phyloP scores from a whole-genome alignment of 805 yeast species.

The Brettanomyces anomalus region DNA sequence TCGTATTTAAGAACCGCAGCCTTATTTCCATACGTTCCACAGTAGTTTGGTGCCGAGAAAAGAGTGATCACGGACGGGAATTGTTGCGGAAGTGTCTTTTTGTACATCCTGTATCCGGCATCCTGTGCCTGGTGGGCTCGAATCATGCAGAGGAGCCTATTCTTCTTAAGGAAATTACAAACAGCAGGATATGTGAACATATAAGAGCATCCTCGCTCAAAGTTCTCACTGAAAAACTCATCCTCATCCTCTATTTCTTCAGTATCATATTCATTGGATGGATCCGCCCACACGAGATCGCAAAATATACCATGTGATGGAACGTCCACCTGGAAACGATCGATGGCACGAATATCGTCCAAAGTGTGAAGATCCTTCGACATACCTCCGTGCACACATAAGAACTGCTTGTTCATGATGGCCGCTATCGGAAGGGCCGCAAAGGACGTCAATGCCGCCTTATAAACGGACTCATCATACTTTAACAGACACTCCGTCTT shows the following conservation, averaged over 20 bases:
- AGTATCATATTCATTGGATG: slow-evolving; percentile 75
- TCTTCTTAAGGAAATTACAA: slow-evolving; percentile 68
- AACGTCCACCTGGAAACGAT: slow-evolving; percentile 77
- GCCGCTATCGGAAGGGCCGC: slow-evolving; percentile 89
- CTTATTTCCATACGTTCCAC: slow-evolving; percentile 87
- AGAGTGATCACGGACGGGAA: slow-evolving; percentile 87
- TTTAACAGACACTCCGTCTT: slow-evolving; percentile 85
- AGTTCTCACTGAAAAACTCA: slow-evolving; percentile 42
- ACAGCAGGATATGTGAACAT: slow-evolving; percentile 80
- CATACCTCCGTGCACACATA: slow-evolving; percentile 94
- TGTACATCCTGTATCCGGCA: slow-evolving; percentile 93
- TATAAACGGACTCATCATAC: slow-evolving; percentile 57
- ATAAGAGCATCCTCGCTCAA: slow-evolving; percentile 85
- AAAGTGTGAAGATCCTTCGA: slow-evolving; percentile 73
- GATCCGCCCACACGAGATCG: slow-evolving; percentile 94
- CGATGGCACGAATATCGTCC: slow-evolving; percentile 57
- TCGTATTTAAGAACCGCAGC: slow-evolving; percentile 93
- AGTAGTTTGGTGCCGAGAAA: slow-evolving; percentile 92
- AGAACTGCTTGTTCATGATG: slow-evolving; percentile 84
- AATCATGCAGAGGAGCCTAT: slow-evolving; percentile 73
- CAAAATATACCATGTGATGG: slow-evolving; percentile 93
- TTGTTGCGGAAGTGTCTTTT: slow-evolving; percentile 71
- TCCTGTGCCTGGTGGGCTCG: slow-evolving; percentile 98
- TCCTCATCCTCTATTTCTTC: slow-evolving; percentile 27
- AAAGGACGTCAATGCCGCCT: slow-evolving; percentile 68